A percentile compares a stretch with the other conserved stretches of the same genome.
Conservation (phyloP, 116 monocot species). For the Thalassia testudinum region DNA sequence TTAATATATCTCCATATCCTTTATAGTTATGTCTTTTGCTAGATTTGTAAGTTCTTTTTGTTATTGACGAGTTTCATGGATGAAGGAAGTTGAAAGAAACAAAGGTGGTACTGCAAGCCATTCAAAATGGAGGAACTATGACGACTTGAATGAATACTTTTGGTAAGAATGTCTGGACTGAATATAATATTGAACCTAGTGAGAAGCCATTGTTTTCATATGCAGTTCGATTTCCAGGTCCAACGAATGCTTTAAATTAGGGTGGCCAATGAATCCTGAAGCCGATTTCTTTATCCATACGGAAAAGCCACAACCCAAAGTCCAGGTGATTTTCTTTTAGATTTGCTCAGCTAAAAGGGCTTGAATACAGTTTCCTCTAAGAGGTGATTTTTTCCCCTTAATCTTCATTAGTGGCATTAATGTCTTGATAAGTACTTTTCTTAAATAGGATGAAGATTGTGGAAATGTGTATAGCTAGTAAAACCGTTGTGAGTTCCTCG, state of each 20-base stretch:
- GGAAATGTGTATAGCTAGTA: too few relatives aligned
- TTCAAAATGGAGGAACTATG: slow-evolving; percentile 97
- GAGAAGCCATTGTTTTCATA: neutral
- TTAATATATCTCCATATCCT: neutral
- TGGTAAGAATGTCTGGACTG: slow-evolving; percentile 37
- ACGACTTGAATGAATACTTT: slow-evolving; percentile 97
- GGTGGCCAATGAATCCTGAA: slow-evolving; percentile 52
- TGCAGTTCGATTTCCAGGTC: slow-evolving; percentile 51
- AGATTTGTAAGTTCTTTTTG: too few relatives aligned
- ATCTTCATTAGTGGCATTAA: too few relatives aligned
- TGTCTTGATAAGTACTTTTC: too few relatives aligned
- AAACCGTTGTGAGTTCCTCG: too few relatives aligned
- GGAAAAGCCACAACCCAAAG: neutral
- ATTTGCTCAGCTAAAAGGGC: too few relatives aligned
- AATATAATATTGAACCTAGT: neutral
- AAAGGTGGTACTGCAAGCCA: slow-evolving; percentile 74
- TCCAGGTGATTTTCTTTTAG: too few relatives aligned
- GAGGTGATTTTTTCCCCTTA: too few relatives aligned
- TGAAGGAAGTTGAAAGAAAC: slow-evolving; percentile 71
- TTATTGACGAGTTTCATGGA: slow-evolving; percentile 7
- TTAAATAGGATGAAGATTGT: too few relatives aligned
- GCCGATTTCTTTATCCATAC: slow-evolving; percentile 54
- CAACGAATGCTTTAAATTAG: slow-evolving; percentile 57
- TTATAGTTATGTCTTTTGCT: neutral
- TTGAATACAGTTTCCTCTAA: too few relatives aligned